Percentiles rank a stretch among this genome's conserved stretches.
Evolutionary conservation across 352 stramenopile genomes (phyloP).

Genomic region (Phytophthora megakarya): DNA sequence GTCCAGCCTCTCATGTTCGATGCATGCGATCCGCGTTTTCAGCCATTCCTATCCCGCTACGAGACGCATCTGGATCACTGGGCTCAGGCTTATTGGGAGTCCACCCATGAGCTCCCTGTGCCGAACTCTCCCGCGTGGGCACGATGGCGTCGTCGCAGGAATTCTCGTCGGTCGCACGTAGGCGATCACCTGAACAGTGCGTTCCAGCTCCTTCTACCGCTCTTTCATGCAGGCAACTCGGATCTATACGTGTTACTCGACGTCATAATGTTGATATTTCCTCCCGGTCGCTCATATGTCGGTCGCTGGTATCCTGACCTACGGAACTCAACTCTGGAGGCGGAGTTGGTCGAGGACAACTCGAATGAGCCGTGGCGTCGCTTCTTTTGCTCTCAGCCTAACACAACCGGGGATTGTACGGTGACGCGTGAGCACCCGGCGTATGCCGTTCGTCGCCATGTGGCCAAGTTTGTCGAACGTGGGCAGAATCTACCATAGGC

Average conservation of each 20-base stretch:
- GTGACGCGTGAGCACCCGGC: slow-evolving; percentile 1
- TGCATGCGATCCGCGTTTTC: not conserved
- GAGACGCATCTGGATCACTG: not conserved
- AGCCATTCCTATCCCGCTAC: not conserved
- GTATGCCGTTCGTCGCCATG: not conserved
- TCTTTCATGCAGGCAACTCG: not conserved
- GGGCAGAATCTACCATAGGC: too few species aligned
- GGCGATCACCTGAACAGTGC: slow-evolving; percentile 1
- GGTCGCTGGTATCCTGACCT: slow-evolving; percentile 1
- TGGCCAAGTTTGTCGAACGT: not conserved
- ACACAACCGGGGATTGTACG: not conserved
- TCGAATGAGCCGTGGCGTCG: slow-evolving; percentile 2
- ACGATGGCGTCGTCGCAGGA: not conserved
- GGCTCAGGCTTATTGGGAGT: slow-evolving; percentile 23
- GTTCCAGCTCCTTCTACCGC: not conserved
- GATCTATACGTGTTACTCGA: slow-evolving; percentile 12
- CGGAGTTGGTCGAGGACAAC: not conserved
- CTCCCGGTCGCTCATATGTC: not conserved
- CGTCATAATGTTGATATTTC: not conserved
- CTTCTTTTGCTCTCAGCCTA: not conserved
- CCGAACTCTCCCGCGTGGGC: not conserved
- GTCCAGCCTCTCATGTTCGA: too few species aligned
- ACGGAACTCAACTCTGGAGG: not conserved
- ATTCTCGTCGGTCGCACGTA: slow-evolving; percentile 2
- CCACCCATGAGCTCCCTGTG: not conserved